Percentiles rank a stretch among this genome's conserved stretches.
Conservation (phyloP, 192 early-diverging fungal genomes). For the Spizellomyces sp. region DNA sequence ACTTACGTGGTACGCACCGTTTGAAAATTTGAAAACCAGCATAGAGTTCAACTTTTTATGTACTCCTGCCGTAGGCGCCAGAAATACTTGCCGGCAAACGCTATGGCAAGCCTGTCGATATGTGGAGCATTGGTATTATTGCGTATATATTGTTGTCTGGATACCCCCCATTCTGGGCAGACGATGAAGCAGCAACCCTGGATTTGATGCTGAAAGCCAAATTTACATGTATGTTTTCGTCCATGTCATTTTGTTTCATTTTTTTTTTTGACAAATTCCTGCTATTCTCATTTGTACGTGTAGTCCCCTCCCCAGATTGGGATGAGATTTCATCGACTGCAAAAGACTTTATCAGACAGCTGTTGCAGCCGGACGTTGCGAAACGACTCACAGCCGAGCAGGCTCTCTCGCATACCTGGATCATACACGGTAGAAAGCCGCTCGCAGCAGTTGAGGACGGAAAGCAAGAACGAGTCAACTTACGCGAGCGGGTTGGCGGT, state of each 20-base stretch:
- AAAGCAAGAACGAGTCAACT: slow-evolving; percentile 5
- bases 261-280: slow-evolving; percentile 23
- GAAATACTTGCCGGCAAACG: slow-evolving; percentile 39
- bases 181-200: slow-evolving; percentile 52
- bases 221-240: slow-evolving; percentile 14
- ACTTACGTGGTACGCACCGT: slow-evolving; percentile 23
- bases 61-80: slow-evolving; percentile 31
- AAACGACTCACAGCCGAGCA: slow-evolving; percentile 68
- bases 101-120: slow-evolving; percentile 45
- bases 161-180: slow-evolving; percentile 22
- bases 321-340: slow-evolving; percentile 47
- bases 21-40: too few species aligned
- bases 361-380: slow-evolving; percentile 65
- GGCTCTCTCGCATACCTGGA: slow-evolving; percentile 78
- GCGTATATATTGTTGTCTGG: slow-evolving; percentile 39
- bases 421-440: slow-evolving; percentile 37
- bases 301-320: slow-evolving; percentile 47
- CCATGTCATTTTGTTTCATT: slow-evolving; percentile 10
- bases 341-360: slow-evolving; percentile 65
- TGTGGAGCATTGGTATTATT: slow-evolving; percentile 40
- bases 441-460: slow-evolving; percentile 15
- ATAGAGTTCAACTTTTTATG: not conserved
- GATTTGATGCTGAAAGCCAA: slow-evolving; percentile 26
- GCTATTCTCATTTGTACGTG: not conserved
- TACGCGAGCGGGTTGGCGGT: slow-evolving; percentile 11